Evolutionary conservation across 106 monocot species (phyloP), one percentile per base, ranked within the genome.

Genomic region (Vanilla planifolia): DNA sequence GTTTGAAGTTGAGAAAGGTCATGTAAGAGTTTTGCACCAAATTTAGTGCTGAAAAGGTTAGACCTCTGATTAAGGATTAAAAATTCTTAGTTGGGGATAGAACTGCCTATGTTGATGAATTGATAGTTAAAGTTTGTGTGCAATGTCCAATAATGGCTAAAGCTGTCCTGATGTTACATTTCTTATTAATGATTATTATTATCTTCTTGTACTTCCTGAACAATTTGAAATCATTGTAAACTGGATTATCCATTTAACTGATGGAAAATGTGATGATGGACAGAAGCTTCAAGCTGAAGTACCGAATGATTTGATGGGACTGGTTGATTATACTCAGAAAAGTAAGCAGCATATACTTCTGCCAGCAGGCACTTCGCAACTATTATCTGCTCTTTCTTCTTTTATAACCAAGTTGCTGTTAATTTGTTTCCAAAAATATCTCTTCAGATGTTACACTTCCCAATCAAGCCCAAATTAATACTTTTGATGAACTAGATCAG

Each of bases 381-480:
- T 65, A 34, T 28, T 15, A 8, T 2, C 20, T 60, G 52, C 59
- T 59, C 5, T 64, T 33, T 55, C 14, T 67, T 24, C 43, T 28
- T 66, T 6, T 26, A 21, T 48, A 42, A 25, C 32, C 19, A 40
- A 64, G 26, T 28, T 41, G 22, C 15, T 30, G 6, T 30, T 29
- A 51, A 25, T 66, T 55, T 55, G 45, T 66, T 65, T 55, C 5
- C 14, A 60, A 59, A 64, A 32, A 14, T 32, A 67, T 56, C 60
- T 5, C 53, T 20, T 44, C 74, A 89, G 94, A 94, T 76, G 76
- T 86, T 70, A 26, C 89, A 62, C 85, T 89, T 71, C 83, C 89
- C 14, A 94, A 94, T 85, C 59, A 94, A 73, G 89, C 94, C 58
- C 85, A 80, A 56, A 37, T 78, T 55, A 57, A 60, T 69, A 80